Percentiles rank a stretch among this genome's conserved stretches.
Conservation (phyloP, 2,329 filamentous ascomycete species). For the Coleophoma crateriformis region DNA sequence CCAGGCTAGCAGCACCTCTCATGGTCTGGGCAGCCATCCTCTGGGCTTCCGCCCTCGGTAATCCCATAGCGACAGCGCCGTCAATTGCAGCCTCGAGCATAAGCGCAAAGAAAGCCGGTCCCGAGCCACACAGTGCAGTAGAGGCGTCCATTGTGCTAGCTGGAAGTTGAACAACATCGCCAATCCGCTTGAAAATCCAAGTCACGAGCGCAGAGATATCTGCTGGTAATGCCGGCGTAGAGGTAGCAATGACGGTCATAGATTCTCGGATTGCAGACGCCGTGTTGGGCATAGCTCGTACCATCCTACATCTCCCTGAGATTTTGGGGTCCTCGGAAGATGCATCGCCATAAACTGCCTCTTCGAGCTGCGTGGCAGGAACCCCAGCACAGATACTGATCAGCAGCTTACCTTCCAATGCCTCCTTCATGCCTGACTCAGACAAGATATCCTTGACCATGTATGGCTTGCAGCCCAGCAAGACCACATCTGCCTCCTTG, state of each 20-base stretch:
- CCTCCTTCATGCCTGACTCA: constrained; percentile 63
- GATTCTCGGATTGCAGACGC: constrained; percentile 72
- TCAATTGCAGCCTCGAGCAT: constrained; percentile 72
- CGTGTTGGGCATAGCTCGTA: constrained; percentile 82
- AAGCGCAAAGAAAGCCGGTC: constrained; percentile 71
- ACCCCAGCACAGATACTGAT: constrained; percentile 80
- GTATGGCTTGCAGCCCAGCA: constrained; percentile 78
- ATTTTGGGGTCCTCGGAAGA: constrained; percentile 32
- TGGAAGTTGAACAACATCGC: constrained; percentile 63
- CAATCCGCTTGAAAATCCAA: constrained; percentile 74
- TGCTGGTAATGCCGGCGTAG: constrained; percentile 49
- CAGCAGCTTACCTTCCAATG: constrained; percentile 72
- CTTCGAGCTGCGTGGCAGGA: constrained; percentile 61
- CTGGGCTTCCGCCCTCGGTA: constrained; percentile 67
- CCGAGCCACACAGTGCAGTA: constrained; percentile 70
- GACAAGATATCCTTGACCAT: constrained; percentile 64
- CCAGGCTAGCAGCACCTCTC: constrained; percentile 64
- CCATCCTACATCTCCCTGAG: constrained; percentile 47
- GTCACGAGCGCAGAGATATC: constrained; percentile 53
- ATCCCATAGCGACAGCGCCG: constrained; percentile 72
- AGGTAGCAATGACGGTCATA: constrained; percentile 74
- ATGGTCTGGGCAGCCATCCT: constrained; percentile 77
- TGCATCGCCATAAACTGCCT: constrained; percentile 51
- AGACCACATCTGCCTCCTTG: constrained; percentile 63
- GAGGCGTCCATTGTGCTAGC: constrained; percentile 64